These are phyloP conservation scores for Vitis riparia DNA, from an alignment of 164 flowering plant genomes.

Conservation along the genomic window DNA sequence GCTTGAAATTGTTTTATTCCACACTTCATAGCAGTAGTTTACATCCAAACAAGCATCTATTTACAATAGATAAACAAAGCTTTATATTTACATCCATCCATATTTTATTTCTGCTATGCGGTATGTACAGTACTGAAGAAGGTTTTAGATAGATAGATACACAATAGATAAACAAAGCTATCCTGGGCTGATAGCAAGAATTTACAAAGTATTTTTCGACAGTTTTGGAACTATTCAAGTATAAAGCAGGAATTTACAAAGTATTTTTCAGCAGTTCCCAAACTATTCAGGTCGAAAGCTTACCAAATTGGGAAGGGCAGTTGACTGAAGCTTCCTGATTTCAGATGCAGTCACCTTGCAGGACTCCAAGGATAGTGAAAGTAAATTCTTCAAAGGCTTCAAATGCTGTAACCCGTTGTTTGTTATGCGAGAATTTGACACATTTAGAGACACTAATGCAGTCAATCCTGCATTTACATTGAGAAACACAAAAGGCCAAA, in stretches of 20 bases:
- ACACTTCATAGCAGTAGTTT: too few relatives aligned
- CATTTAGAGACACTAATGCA: slow-evolving; percentile 66
- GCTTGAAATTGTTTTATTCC: too few relatives aligned
- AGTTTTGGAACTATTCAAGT: neutral
- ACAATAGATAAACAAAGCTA: too few relatives aligned
- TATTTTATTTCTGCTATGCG: too few relatives aligned
- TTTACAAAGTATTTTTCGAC: slow-evolving; percentile 4
- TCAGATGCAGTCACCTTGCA: slow-evolving; percentile 64
- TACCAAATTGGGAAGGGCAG: slow-evolving; percentile 63
- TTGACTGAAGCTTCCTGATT: slow-evolving; percentile 53
- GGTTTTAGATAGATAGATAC: too few relatives aligned
- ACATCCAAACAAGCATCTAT: too few relatives aligned
- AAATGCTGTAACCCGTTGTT: slow-evolving; percentile 60
- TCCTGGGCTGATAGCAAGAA: slow-evolving; percentile 1
- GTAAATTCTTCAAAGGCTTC: slow-evolving; percentile 66
- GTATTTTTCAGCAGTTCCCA: neutral
- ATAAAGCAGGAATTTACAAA: slow-evolving; percentile 10
- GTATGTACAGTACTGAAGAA: too few relatives aligned
- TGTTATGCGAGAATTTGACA: slow-evolving; percentile 80
- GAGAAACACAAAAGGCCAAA: neutral
- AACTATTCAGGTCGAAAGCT: slow-evolving; percentile 64
- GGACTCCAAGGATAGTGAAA: slow-evolving; percentile 60
- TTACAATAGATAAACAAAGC: too few relatives aligned
- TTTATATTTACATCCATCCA: too few relatives aligned
- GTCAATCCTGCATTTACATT: slow-evolving; percentile 60